phyloP scores from a whole-genome alignment of 192 early-diverging fungal species.

The Lunasporangiospora selenospora region DNA sequence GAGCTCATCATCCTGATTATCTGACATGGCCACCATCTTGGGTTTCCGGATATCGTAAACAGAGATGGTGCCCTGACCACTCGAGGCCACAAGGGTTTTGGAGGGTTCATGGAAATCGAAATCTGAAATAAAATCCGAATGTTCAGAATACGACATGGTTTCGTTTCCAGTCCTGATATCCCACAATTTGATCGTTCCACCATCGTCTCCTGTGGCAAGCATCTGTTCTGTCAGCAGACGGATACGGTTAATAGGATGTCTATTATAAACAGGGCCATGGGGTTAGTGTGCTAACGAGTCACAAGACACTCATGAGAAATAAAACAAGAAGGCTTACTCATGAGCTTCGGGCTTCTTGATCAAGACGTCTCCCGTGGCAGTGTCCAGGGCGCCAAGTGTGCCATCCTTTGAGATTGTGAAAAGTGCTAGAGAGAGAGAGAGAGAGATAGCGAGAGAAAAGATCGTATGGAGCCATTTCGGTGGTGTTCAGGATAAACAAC shows the following conservation, averaged over 20 bases:
- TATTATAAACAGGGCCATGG: slow-evolving; percentile 33
- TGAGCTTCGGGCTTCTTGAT: slow-evolving; percentile 83
- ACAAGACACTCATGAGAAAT: too few species aligned
- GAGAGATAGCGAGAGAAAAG: neutral
- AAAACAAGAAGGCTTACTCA: slow-evolving; percentile 59
- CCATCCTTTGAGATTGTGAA: slow-evolving; percentile 89
- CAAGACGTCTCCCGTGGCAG: slow-evolving; percentile 74
- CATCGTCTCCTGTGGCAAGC: slow-evolving; percentile 94
- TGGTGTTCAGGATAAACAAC: neutral
- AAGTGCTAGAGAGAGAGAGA: slow-evolving; percentile 56
- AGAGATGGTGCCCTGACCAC: slow-evolving; percentile 92
- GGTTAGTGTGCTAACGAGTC: too few species aligned
- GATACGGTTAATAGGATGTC: slow-evolving; percentile 83
- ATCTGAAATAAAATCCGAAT: slow-evolving; percentile 94
- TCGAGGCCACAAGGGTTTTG: slow-evolving; percentile 78
- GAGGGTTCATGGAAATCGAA: slow-evolving; percentile 74
- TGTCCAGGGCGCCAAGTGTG: slow-evolving; percentile 81
- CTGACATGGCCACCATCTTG: slow-evolving; percentile 86
- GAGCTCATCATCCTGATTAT: slow-evolving; percentile 95
- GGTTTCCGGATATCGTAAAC: slow-evolving; percentile 91
- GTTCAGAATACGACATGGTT: slow-evolving; percentile 81
- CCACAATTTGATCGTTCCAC: slow-evolving; percentile 93
- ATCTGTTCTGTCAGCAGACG: slow-evolving; percentile 73
- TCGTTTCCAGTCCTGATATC: slow-evolving; percentile 82
- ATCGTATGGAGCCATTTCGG: slow-evolving; percentile 8